Percentiles rank a stretch among this genome's conserved stretches.
These are phyloP conservation scores for Acrocalymma vagum DNA, from an alignment of 2,329 filamentous ascomycete genomes.

Conservation along the genomic window DNA sequence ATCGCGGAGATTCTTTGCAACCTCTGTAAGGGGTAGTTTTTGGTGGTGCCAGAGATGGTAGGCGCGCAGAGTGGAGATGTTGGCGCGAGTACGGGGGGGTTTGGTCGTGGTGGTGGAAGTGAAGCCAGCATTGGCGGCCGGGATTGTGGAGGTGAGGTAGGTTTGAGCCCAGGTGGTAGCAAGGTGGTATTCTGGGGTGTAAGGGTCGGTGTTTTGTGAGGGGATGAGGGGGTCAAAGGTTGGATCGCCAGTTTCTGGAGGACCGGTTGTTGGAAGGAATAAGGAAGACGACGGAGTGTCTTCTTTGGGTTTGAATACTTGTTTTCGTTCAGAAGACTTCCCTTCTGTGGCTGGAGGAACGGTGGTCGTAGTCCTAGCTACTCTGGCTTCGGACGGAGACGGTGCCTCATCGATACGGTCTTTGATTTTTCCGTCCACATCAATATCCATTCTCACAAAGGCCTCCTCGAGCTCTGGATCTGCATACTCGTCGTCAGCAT, in stretches of 20 bases:
- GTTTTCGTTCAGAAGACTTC: too few species aligned
- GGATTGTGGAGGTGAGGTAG: conserved; percentile 39
- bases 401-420: background rate
- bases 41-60: conserved; percentile 46
- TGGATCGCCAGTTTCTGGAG: too few species aligned
- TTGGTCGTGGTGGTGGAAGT: conserved; percentile 15
- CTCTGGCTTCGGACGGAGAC: background rate
- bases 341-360: too few species aligned
- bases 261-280: too few species aligned
- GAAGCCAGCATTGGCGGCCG: too few species aligned
- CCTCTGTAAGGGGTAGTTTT: conserved; percentile 25
- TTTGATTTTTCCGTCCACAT: conserved; percentile 5
- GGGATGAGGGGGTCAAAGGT: conserved; percentile 2
- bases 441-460: conserved; percentile 21
- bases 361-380: background rate
- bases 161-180: conserved; percentile 39
- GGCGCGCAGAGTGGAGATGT: conserved; percentile 38
- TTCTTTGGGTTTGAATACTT: too few species aligned
- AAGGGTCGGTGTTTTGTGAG: conserved; percentile 5
- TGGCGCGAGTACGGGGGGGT: conserved; percentile 38
- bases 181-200: conserved; percentile 27
- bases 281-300: too few species aligned
- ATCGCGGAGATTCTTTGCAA: conserved; percentile 34
- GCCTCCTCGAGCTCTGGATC: conserved; percentile 37
- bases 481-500: conserved; percentile 32